phyloP scores from a whole-genome alignment of 192 early-diverging fungal genomes.

The Backusella macrospora region DNA sequence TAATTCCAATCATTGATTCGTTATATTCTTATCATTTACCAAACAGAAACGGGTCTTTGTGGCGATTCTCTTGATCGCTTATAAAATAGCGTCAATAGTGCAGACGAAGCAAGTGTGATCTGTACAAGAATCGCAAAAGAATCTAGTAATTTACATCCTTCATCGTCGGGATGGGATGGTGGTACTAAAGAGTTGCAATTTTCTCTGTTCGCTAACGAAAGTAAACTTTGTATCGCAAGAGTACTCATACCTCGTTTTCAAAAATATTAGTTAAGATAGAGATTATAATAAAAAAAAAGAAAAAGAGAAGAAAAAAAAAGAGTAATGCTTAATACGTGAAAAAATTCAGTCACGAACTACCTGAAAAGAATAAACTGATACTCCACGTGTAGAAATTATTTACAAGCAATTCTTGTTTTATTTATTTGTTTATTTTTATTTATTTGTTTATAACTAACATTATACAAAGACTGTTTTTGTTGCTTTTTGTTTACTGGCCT shows the following conservation, averaged over 20 bases:
- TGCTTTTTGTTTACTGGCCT: background rate
- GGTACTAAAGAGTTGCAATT: background rate
- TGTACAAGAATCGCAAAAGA: conserved; percentile 74
- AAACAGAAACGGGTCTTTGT: conserved; percentile 66
- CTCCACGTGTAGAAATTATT: conserved; percentile 7
- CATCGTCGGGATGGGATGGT: conserved; percentile 16
- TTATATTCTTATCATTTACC: conserved; percentile 43
- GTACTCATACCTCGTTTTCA: background rate
- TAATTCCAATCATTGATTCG: background rate
- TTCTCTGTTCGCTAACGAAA: conserved; percentile 1
- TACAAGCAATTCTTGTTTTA: background rate
- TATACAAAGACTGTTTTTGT: conserved; percentile 9
- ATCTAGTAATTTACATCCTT: conserved; percentile 58
- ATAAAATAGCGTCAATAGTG: conserved; percentile 68
- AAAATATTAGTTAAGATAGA: background rate
- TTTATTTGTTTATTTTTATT: background rate
- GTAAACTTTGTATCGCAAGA: conserved; percentile 7
- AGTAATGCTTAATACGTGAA: background rate
- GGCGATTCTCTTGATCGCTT: conserved; percentile 73
- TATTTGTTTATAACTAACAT: background rate
- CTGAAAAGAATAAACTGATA: background rate
- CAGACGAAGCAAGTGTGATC: conserved; percentile 63
- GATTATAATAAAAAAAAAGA: background rate
- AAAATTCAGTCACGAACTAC: conserved; percentile 11
- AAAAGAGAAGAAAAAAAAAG: background rate